A percentile compares a stretch with the other conserved stretches of the same genome.
Evolutionary conservation across 495 filamentous ascomycete genomes (phyloP).

Genomic region (Immersiella caudata): DNA sequence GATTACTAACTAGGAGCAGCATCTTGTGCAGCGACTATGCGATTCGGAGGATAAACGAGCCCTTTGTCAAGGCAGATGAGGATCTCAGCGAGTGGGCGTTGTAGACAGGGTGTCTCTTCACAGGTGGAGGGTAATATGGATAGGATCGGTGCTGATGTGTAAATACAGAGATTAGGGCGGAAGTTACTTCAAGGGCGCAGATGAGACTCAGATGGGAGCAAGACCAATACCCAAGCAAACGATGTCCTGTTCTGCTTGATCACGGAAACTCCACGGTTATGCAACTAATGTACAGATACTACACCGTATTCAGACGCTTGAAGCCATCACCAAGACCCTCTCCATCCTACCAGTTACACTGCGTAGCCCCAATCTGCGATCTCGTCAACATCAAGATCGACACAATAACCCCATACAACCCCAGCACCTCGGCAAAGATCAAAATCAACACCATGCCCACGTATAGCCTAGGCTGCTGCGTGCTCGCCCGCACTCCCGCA

Average conservation of each 20-base stretch:
- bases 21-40: constrained; percentile 93
- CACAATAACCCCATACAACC: constrained; percentile 58
- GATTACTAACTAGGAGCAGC: constrained; percentile 43
- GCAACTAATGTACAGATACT: background rate
- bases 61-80: constrained; percentile 75
- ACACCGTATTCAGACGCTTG: background rate
- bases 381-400: constrained; percentile 47
- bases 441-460: constrained; percentile 94
- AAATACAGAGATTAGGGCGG: background rate
- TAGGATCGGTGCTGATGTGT: background rate
- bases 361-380: constrained; percentile 38
- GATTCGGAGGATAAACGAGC: constrained; percentile 88
- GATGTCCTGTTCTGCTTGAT: background rate
- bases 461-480: constrained; percentile 85
- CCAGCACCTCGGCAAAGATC: constrained; percentile 91
- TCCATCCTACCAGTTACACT: constrained; percentile 23
- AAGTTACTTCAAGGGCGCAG: background rate
- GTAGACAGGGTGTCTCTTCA: constrained; percentile 36
- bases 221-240: background rate
- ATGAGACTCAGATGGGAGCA: background rate
- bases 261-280: background rate
- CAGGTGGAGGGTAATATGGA: background rate
- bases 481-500: constrained; percentile 81
- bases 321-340: background rate
- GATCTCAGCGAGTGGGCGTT: constrained; percentile 82